Evolutionary conservation across 208 protist genomes (phyloP).

Genomic region (Leishmania gerbilli): DNA sequence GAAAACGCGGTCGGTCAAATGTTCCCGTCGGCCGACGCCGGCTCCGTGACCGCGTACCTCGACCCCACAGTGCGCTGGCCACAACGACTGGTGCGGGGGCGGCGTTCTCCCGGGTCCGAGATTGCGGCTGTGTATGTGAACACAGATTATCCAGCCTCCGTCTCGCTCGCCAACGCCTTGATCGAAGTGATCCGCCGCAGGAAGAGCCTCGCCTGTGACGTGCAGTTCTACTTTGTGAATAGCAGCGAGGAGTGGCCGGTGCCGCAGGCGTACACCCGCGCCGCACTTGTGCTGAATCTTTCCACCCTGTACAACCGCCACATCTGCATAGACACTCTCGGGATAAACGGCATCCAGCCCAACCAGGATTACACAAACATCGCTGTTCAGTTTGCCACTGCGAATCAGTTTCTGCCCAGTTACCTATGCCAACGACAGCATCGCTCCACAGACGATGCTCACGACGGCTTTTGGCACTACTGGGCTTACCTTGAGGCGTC

Average conservation of each 20-base stretch:
- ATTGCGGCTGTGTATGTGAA: slow-evolving; percentile 72
- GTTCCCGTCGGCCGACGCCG: slow-evolving; percentile 9
- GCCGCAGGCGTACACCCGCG: slow-evolving; percentile 49
- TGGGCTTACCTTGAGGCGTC: slow-evolving; percentile 32
- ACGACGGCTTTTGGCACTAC: slow-evolving; percentile 21
- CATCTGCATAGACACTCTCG: slow-evolving; percentile 59
- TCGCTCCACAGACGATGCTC: not conserved
- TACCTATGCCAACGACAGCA: slow-evolving; percentile 46
- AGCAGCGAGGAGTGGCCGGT: slow-evolving; percentile 47
- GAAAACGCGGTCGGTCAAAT: slow-evolving; percentile 59
- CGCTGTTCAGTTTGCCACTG: slow-evolving; percentile 15
- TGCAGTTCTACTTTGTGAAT: slow-evolving; percentile 71
- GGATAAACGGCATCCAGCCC: slow-evolving; percentile 60
- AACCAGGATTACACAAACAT: slow-evolving; percentile 71
- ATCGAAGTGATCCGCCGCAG: slow-evolving; percentile 36
- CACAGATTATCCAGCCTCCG: slow-evolving; percentile 35
- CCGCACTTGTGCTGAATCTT: slow-evolving; percentile 67
- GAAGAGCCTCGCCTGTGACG: slow-evolving; percentile 55
- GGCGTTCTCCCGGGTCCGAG: slow-evolving; percentile 65
- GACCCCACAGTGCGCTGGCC: slow-evolving; percentile 28
- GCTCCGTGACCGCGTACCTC: not conserved
- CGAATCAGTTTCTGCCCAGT: slow-evolving; percentile 13
- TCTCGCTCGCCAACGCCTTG: slow-evolving; percentile 50
- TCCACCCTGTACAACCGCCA: slow-evolving; percentile 43
- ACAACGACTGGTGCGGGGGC: slow-evolving; percentile 51